Evolutionary conservation across 225 moss, liverwort and hornwort species (phyloP), one percentile per base, ranked within the genome.

Genomic region (Rhytidiadelphus loreus): DNA sequence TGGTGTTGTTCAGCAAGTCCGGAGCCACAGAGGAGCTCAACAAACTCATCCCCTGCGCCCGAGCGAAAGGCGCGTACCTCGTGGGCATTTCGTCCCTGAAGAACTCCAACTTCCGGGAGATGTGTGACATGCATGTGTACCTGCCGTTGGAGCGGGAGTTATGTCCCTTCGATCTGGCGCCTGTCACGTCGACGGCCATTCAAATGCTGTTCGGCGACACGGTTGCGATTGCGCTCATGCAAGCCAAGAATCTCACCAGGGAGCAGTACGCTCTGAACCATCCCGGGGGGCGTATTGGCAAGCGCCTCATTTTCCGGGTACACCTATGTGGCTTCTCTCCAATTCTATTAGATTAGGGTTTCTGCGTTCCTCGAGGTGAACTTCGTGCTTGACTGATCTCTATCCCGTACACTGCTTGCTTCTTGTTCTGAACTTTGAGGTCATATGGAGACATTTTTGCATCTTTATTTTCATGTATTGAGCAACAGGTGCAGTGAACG

Each of bases 161-260:
- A 9, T 96, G 97, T 80, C 97, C 97, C 37, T 96, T 96, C 55
- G 93, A 97, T 77, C 91, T 97, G 37, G 97, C 96, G 83, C 96
- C 97, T 26, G 95, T 97, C 25, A 97, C 96, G 30, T 95, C 97
- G 39, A 94, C 96, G 3, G 95, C 93, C n/a, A 96, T 97, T 65
- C 97, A 96, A 80, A 96, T 96, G 95, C 88, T 97, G 26, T 97
- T 97, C 76, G 94, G 95, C 55, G 97, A 97, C 89, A 97, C 95
- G 3, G 92, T 97, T 4, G 97, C 96, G 21, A 96, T 97, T 62
- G 96, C 96, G 44, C 93, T 96, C 84, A 96, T 97, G 97, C 93
- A 96, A 78, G 93, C 94, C 68, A 95, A 97, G 92, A 95, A 97
- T 82, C 87, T 97, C 59, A 97, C 97, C 18, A 88, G 95, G 52